Evolutionary conservation across 345 rosid species (phyloP), one percentile per base, ranked within the genome.

Genomic region (Rhizophora apiculata): DNA sequence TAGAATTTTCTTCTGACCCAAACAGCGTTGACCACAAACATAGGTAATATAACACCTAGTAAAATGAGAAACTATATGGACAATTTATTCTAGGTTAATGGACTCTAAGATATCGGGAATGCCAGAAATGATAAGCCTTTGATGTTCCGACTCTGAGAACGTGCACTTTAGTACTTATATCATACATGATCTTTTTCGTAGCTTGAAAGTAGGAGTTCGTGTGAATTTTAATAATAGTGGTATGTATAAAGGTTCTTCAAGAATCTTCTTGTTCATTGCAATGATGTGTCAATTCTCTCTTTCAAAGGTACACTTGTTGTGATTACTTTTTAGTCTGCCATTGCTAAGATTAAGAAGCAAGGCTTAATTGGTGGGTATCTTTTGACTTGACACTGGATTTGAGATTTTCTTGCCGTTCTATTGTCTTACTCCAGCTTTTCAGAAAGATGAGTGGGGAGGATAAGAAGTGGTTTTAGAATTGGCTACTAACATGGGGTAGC

Each of bases 291-390:
- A 6, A 49, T 68, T 29, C 62, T 68, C 34, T 49, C n/a, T 48
- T 62, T 21, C 61, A 60, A 36, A 32, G 60, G 51, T 46, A 13
- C 52, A 29, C 21, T 62, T 75, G n/a, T 15, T 68, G 48, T 65
- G 22, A 63, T 53, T 65, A n/a, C 71, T 72, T 70, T 60, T 73
- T 53, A 24, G 71, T 82, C 52, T 79, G 66, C 72, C 71, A 54
- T 60, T 74, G 65, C 66, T 53, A 76, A 76, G 79, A 62, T 60
- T 55, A 55, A 68, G 24, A 21, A 30, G 11, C 39, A 6, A 2
- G 54, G 59, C 24, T 70, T 32, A 19, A 32, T 4, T 18, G 67
- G 43, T 55, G 70, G 70, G 56, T 62, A 71, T 70, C 68, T 82
- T 69, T 73, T 70, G 62, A 70, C 60, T 39, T n/a, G 49, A 63